These are phyloP conservation scores for Kondoa subrosea DNA, from an alignment of 768 basidiomycete genomes.

Conservation along the genomic window DNA sequence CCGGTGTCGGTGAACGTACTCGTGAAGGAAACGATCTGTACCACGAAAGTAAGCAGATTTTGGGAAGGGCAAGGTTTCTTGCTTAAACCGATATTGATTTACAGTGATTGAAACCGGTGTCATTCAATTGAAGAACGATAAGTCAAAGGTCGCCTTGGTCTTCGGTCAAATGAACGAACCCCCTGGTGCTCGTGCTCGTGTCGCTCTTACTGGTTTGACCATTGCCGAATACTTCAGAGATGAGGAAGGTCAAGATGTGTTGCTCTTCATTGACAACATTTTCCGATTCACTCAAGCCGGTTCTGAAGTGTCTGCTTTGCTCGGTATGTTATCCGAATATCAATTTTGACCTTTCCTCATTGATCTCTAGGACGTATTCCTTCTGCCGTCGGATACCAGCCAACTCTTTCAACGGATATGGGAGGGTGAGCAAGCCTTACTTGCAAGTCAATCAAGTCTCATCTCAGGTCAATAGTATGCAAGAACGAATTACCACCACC, in stretches of 20 bases:
- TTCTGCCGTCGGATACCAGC: conserved; percentile 99
- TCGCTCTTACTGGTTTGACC: conserved; percentile 94
- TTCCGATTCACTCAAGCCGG: conserved; percentile 99
- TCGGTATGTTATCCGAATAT: too few species aligned
- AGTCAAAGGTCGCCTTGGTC: conserved; percentile 96
- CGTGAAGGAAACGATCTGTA: conserved; percentile 99
- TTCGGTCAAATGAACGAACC: conserved; percentile 99
- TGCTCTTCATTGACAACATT: conserved; percentile 99
- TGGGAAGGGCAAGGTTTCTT: background rate
- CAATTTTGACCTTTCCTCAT: too few species aligned
- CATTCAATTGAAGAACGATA: conserved; percentile 96
- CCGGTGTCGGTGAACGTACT: conserved; percentile 98
- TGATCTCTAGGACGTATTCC: conserved; percentile 99
- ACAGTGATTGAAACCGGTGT: conserved; percentile 98
- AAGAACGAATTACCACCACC: conserved; percentile 53
- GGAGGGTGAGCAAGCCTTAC: conserved; percentile 99
- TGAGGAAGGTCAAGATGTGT: conserved; percentile 99
- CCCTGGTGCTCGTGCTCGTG: conserved; percentile 99
- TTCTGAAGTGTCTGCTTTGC: conserved; percentile 99
- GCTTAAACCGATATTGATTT: background rate
- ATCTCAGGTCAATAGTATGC: background rate
- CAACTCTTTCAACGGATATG: conserved; percentile 99
- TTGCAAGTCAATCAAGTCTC: conserved; percentile 43
- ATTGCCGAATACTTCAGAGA: conserved; percentile 99
- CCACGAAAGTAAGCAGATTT: conserved; percentile 44